phyloP scores from a whole-genome alignment of 2,329 filamentous ascomycete species.

The Hymenoscyphus fructigenus region DNA sequence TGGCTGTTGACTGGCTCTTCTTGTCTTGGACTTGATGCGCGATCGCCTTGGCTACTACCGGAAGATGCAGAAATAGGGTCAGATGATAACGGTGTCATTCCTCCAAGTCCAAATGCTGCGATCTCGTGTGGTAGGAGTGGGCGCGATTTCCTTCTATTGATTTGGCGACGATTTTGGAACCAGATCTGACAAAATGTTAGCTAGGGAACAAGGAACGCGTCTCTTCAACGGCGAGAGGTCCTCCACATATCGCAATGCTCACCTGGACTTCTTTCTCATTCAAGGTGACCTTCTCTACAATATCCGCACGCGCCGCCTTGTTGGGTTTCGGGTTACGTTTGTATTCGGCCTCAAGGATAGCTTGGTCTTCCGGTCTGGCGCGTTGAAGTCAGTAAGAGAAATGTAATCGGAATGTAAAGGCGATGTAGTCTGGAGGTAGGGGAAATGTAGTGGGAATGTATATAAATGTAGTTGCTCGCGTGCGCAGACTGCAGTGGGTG shows the following conservation, averaged over 20 bases:
- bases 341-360: slow-evolving; percentile 83
- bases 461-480: not conserved
- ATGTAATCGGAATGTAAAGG: not conserved
- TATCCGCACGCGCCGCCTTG: slow-evolving; percentile 79
- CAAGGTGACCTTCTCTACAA: slow-evolving; percentile 75
- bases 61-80: slow-evolving; percentile 28
- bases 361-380: slow-evolving; percentile 79
- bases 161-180: slow-evolving; percentile 95
- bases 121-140: slow-evolving; percentile 79
- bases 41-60: slow-evolving; percentile 28
- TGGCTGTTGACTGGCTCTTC: slow-evolving; percentile 18
- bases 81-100: slow-evolving; percentile 34
- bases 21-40: slow-evolving; percentile 16
- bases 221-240: slow-evolving; percentile 12
- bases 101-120: slow-evolving; percentile 55
- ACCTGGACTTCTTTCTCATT: slow-evolving; percentile 98
- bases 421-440: not conserved
- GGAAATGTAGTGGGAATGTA: not conserved
- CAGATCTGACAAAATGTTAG: slow-evolving; percentile 67
- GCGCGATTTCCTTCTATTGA: slow-evolving; percentile 84
- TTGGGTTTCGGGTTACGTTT: slow-evolving; percentile 85
- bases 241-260: slow-evolving; percentile 39
- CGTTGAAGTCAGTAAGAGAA: slow-evolving; percentile 20
- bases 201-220: slow-evolving; percentile 19
- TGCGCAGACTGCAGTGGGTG: not conserved